Evolutionary conservation across 2,329 filamentous ascomycete species (phyloP).

Genomic region (Alternaria atra): DNA sequence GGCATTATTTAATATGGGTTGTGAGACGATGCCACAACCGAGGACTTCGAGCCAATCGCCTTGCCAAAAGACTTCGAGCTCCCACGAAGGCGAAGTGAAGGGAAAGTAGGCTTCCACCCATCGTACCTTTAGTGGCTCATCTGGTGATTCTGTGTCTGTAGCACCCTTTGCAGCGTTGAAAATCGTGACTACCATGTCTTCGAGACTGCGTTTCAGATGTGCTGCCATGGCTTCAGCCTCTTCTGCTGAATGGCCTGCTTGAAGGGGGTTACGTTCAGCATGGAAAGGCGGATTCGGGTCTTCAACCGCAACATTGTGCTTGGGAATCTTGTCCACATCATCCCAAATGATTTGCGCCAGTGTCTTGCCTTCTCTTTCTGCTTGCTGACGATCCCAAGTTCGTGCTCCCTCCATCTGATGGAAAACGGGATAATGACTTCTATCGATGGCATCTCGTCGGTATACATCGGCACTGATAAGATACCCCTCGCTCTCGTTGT

Average conservation of each 20-base stretch:
- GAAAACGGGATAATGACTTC: conserved; percentile 94
- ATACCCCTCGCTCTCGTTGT: conserved; percentile 78
- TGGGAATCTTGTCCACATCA: conserved; percentile 76
- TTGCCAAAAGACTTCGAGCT: conserved; percentile 93
- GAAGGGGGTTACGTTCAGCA: conserved; percentile 81
- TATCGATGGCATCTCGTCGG: conserved; percentile 91
- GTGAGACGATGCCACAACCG: conserved; percentile 89
- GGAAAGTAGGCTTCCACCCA: conserved; percentile 99
- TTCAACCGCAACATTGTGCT: conserved; percentile 78
- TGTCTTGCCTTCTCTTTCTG: conserved; percentile 53
- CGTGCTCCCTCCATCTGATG: conserved; percentile 98
- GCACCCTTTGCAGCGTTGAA: conserved; percentile 79
- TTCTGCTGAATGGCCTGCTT: conserved; percentile 74
- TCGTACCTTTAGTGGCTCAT: conserved; percentile 80
- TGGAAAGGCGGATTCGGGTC: conserved; percentile 84
- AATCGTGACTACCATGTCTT: conserved; percentile 88
- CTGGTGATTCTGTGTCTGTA: conserved; percentile 52
- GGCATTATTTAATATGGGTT: conserved; percentile 80
- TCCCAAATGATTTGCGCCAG: conserved; percentile 72
- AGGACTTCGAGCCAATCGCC: conserved; percentile 96
- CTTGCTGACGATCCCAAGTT: conserved; percentile 79
- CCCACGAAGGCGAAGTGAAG: conserved; percentile 95
- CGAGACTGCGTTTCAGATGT: conserved; percentile 88
- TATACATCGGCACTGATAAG: conserved; percentile 96
- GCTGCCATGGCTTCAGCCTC: conserved; percentile 84